Base-by-base conservation (phyloP, 345 rosid species). In the Sisymbrium irio region DNA sequence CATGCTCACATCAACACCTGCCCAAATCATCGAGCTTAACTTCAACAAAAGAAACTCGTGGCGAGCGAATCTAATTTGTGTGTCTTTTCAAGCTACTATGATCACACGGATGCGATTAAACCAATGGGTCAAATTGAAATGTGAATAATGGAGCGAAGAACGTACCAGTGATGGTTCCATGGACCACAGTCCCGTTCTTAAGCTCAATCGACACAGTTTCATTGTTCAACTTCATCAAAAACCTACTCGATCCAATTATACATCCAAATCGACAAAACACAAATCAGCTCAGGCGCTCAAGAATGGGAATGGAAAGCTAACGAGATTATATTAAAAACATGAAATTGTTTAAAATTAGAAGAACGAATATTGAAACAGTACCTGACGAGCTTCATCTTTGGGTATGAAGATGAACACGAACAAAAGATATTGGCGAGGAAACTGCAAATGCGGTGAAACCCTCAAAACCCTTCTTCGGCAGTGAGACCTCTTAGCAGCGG, bases 1-100 rank as follows among this genome's bases (percentile, higher is more conserved):
- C 99, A 96, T 92, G 62, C 98, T 96, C 75, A 92, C 84, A 79
- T 96, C 99, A 55, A 96, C 98, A 79, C 99, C 98, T 96, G 47
- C 60, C 60, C 74, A 69, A 45, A 81, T 20, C 39, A 54, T 20
- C 40, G 6, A 56, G 27, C 50, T 68, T 39, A 64, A 49, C 58
- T 46, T 69, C 28, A 54, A 11, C 4, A 27, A 37, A 13, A 18
- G 18, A 62, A 22, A 61, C 55, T 49, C 45, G 0, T 0, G 4
- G 25, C 9, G 4, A 65, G 11, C 36, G 72, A 37, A 46, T 46
- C 53, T 46, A 46, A 66, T 25, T 7, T 33, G 15, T 25, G 27
- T 25, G 47, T 22, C 2, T 55, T 65, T 13, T 54, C 58, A 25
- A 65, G 40, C 59, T 22, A 62, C 18, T 62, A 14, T 14, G 53